Base-by-base conservation (phyloP, 2,329 filamentous ascomycete species). In the Trichoderma sp. region DNA sequence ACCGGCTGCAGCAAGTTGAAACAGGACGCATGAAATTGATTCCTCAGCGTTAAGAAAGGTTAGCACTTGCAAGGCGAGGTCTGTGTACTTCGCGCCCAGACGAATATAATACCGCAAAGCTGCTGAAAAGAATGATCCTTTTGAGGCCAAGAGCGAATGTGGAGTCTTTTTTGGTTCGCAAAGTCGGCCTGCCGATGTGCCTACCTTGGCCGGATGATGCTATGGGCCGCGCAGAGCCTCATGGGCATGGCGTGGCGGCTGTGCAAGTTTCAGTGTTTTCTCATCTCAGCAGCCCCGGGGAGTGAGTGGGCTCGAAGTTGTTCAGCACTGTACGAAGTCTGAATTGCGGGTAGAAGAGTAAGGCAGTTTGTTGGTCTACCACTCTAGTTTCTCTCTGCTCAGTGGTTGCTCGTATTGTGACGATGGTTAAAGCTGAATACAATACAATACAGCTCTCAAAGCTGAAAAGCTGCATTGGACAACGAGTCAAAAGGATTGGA, bases 241-340 rank as follows among this genome's bases (percentile, higher is more conserved):
- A 72, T 24, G 24, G 3, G 35, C 68, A 56, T 62, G 68, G 69
- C 53, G 68, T 62, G 68, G 69, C 69, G 69, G 69, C 69, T 72
- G 69, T 72, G 69, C 69, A 72, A 35, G 69, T 50, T 64, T 72
- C 56, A 53, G 16, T 18, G 12, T 11, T 50, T 35, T 35, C 41
- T 67, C 45, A 31, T 68, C 41, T 69, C 66, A 59, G 66, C 35
- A 24, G 16, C 38, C 64, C 18, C 7, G 27, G 38, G n/a, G n/a
- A n/a, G n/a, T n/a, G n/a, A n/a, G n/a, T n/a, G n/a, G n/a, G n/a
- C n/a, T n/a, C n/a, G n/a, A n/a, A 38, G 35, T 38, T 38, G 14
- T 7, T 50, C 2, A 7, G 7, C 35, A 66, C 24, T 29, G 8
- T 21, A 21, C n/a, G 9, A 53, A 50, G 45, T 53, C 18, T 12